Base-by-base conservation (phyloP, 2,329 filamentous ascomycete species). In the Fusarium liriodendri region DNA sequence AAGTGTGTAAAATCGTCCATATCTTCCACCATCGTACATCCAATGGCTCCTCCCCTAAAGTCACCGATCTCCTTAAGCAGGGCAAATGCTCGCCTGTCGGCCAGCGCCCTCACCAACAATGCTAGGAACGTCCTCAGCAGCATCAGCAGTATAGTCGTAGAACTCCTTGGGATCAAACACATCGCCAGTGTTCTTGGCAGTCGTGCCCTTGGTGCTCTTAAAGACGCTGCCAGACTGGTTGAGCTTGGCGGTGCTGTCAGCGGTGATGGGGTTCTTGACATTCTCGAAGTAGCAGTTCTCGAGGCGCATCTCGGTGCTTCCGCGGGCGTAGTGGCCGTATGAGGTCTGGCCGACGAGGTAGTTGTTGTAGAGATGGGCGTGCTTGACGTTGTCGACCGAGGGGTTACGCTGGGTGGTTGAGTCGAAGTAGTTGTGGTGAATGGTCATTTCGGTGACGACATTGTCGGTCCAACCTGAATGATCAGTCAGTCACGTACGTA, bases 281-380 rank as follows among this genome's bases (percentile, higher is more conserved):
- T 74, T 62, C 20, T 76, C 69, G 29, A 79, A 79, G 70, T 72
- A 77, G 65, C 71, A 72, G 68, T 79, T 78, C 69, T 79, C 77
- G n/a, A 79, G 70, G 37, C 72, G 70, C 66, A 73, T 73, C 59
- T 76, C 68, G 9, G 76, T 78, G 37, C 47, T 65, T 13, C 76
- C 77, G 10, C 76, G 74, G 13, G 74, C 70, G 60, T 78, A 78
- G 73, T 78, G 75, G 10, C 77, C 76, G 60, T 78, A 77, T 3
- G 71, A 75, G 11, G 71, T 77, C 50, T 70, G 63, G 7, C 74
- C 74, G 62, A 73, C 60, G 20, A 78, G 69, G 58, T 77, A 77
- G 66, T 79, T 79, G 66, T 79, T 79, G 75, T 79, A 79, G n/a
- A 79, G 58, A 54, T 79, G 77, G 25, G 72, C 75, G 61, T 76